Percentiles rank a stretch among this genome's conserved stretches.
phyloP scores from a whole-genome alignment of 192 early-diverging fungal species.

The Endogone sp. region DNA sequence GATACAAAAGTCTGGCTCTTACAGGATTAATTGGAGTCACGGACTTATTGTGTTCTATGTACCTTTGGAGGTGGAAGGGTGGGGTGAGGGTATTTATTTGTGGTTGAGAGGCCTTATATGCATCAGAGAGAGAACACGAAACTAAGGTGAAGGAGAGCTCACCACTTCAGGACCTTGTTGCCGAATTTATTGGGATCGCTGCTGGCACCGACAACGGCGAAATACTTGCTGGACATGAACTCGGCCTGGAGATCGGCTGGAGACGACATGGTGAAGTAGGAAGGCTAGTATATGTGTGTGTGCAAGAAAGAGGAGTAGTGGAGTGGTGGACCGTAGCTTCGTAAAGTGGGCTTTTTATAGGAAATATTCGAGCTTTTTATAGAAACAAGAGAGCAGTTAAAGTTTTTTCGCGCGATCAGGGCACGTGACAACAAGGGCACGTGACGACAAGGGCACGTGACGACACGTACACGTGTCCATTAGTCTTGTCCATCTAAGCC shows the following conservation, averaged over 20 bases:
- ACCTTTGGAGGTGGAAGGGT: slow-evolving; percentile 2
- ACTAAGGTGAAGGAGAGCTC: slow-evolving; percentile 12
- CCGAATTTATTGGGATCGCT: slow-evolving; percentile 73
- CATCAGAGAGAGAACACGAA: no score
- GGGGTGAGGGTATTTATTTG: background rate
- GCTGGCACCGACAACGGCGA: slow-evolving; percentile 78
- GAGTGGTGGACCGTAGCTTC: no score
- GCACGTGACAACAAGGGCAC: no score
- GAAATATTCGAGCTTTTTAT: no score
- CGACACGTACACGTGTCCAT: background rate
- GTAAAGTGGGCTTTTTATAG: no score
- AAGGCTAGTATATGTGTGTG: no score
- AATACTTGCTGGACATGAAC: slow-evolving; percentile 52
- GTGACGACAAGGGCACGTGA: no score
- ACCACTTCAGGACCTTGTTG: slow-evolving; percentile 81
- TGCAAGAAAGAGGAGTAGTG: no score
- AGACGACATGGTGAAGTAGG: no score
- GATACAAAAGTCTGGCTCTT: slow-evolving; percentile 5
- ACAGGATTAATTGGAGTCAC: slow-evolving; percentile 33
- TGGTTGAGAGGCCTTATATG: background rate
- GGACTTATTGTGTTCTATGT: slow-evolving; percentile 7
- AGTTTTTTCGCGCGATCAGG: no score
- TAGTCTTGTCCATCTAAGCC: no score
- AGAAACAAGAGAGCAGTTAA: no score
- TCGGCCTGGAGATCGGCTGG: slow-evolving; percentile 24